Evolutionary conservation across 371 early-diverging fungal species (phyloP), one percentile per base, ranked within the genome.

Genomic region (Mortierella sp.): DNA sequence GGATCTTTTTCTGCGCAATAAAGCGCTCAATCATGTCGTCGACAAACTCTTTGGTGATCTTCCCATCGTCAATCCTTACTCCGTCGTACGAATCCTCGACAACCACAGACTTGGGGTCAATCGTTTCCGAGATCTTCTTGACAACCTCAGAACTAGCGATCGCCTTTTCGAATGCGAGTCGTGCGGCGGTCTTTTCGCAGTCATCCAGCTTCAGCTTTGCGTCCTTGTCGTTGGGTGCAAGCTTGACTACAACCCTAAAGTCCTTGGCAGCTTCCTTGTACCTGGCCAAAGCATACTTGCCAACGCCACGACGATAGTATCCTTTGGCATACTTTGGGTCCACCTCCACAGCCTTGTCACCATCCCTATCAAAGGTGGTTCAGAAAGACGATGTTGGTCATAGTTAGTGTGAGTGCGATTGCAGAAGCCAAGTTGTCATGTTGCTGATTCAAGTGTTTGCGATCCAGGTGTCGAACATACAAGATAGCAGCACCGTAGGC

Each of bases 111-210:
- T 67, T 51, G 8, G 62, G 29, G 41, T 68, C 67, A 51, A 78
- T 69, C 25, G 64, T 54, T 43, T 80, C 67, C 4, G 69, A 71
- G 28, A 51, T 53, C 59, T 59, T 55, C 47, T 54, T 57, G 19
- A 63, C 44, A 22, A 56, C 67, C n/a, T 59, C 76, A 24, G 64
- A 57, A 43, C 66, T 64, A 31, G 63, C 88, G 57, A 98, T 97
- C 9, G 99, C 99, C 79, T 93, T 90, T 81, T 96, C 98, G 81
- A 98, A 97, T 68, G 93, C 90, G 45, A 91, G 84, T 46, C 94
- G 80, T 46, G 90, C 89, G 48, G 91, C 90, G 67, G 96, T 94
- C 82, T 96, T 96, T 66, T 94, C 90, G 70, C 96, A 95, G 73
- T 95, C 94, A 8, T 82, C 80, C 57, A 90, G 81, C 66, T 92